phyloP scores from a whole-genome alignment of 306 rosid genomes.

The Cyclanthera cordifolia region DNA sequence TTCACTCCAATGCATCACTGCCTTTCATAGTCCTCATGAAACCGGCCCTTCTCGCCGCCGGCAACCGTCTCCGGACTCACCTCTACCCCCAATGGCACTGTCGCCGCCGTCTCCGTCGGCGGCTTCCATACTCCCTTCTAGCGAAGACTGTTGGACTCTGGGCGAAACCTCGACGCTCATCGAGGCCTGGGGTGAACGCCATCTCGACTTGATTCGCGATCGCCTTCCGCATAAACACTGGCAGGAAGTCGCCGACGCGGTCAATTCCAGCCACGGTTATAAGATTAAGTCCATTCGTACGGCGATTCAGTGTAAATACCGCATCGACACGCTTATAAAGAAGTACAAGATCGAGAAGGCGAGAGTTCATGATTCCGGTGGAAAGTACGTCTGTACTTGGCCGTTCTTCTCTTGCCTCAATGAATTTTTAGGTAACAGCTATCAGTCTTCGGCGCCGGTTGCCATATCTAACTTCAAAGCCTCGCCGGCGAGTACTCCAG shows the following conservation, averaged over 20 bases:
- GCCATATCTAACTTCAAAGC: constrained; percentile 12
- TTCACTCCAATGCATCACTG: not conserved
- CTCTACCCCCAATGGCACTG: constrained; percentile 14
- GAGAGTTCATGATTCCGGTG: constrained; percentile 38
- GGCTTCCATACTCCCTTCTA: constrained; percentile 23
- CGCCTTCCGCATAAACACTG: constrained; percentile 57
- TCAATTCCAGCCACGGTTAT: constrained; percentile 36
- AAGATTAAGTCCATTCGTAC: constrained; percentile 30
- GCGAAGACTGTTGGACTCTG: constrained; percentile 61
- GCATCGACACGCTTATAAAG: constrained; percentile 62
- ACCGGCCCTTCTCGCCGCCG: not conserved
- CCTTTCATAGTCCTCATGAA: not conserved
- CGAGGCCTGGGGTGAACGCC: constrained; percentile 62
- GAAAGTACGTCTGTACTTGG: constrained; percentile 31
- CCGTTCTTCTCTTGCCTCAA: constrained; percentile 44
- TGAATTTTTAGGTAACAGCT: constrained; percentile 35
- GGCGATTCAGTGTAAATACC: constrained; percentile 60
- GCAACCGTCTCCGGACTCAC: constrained; percentile 15
- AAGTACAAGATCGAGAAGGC: constrained; percentile 63
- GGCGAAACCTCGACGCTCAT: constrained; percentile 58
- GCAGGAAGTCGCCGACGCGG: constrained; percentile 55
- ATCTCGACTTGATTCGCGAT: constrained; percentile 36
- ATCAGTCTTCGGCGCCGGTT: constrained; percentile 19
- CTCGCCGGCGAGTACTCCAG: constrained; percentile 18
- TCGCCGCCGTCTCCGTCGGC: constrained; percentile 22